phyloP scores from a whole-genome alignment of 805 yeast genomes.

The Yarrowia sp. region DNA sequence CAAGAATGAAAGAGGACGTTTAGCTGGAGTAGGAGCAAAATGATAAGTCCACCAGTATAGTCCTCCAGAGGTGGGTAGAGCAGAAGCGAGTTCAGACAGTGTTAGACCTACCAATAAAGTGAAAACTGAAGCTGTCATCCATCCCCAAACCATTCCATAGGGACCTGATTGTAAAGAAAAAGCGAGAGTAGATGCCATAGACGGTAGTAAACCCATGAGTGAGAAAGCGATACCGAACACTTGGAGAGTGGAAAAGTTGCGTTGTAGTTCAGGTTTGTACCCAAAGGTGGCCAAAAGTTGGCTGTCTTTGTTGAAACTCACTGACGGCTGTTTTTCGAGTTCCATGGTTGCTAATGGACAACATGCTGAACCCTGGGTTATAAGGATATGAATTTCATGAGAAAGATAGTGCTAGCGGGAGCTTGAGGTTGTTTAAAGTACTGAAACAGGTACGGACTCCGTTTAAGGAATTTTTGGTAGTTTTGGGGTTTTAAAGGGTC shows the following conservation, averaged over 20 bases:
- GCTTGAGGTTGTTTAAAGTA: no score
- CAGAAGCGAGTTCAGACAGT: constrained; percentile 64
- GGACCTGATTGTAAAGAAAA: constrained; percentile 64
- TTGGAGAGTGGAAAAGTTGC: constrained; percentile 60
- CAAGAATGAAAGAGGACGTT: constrained; percentile 54
- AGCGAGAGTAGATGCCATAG: constrained; percentile 55
- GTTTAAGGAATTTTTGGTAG: no score
- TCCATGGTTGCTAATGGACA: no score
- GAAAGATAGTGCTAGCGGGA: no score
- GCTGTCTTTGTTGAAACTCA: no score
- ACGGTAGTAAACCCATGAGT: constrained; percentile 65
- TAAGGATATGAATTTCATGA: no score
- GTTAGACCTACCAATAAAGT: constrained; percentile 57
- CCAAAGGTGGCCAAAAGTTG: constrained; percentile 57
- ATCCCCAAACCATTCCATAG: constrained; percentile 68
- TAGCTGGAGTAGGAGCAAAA: constrained; percentile 57
- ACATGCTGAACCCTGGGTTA: no score
- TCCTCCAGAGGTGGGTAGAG: constrained; percentile 76
- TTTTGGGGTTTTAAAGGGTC: no score
- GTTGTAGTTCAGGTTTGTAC: constrained; percentile 63
- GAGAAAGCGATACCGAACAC: constrained; percentile 71
- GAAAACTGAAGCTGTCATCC: constrained; percentile 60
- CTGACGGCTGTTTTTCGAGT: no score
- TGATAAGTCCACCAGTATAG: constrained; percentile 66
- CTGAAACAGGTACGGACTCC: no score